phyloP scores from a whole-genome alignment of 495 filamentous ascomycete species.

The Penicillium flavigenum region DNA sequence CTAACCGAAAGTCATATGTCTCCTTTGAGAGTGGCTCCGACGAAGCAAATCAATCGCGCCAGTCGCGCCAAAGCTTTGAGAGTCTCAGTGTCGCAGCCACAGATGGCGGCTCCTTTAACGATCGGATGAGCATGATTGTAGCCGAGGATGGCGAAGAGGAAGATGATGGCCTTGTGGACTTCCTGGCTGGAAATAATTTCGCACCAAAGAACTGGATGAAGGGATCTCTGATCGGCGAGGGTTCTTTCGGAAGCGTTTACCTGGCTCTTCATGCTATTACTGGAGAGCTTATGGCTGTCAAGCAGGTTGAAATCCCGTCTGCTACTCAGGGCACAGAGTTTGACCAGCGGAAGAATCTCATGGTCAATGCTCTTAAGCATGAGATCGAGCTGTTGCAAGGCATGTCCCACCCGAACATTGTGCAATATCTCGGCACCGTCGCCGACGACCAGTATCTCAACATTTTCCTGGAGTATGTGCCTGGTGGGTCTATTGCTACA shows the following conservation, averaged over 20 bases:
- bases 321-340: constrained; percentile 72
- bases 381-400: constrained; percentile 94
- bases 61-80: constrained; percentile 73
- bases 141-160: constrained; percentile 83
- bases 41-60: constrained; percentile 64
- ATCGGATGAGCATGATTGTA: constrained; percentile 60
- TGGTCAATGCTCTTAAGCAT: constrained; percentile 95
- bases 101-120: constrained; percentile 65
- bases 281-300: constrained; percentile 96
- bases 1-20: constrained; percentile 92
- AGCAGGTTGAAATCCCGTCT: constrained; percentile 93
- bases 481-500: constrained; percentile 92
- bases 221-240: constrained; percentile 92
- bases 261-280: constrained; percentile 96
- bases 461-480: constrained; percentile 99
- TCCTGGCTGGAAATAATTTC: constrained; percentile 89
- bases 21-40: constrained; percentile 88
- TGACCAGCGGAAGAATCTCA: constrained; percentile 90
- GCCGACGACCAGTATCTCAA: constrained; percentile 91
- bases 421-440: constrained; percentile 93
- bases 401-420: constrained; percentile 94
- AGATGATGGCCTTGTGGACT: constrained; percentile 73
- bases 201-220: constrained; percentile 99
- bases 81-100: constrained; percentile 67
- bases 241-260: constrained; percentile 96